Evolutionary conservation across 2,329 filamentous ascomycete genomes (phyloP).

Genomic region (Pseudocercospora vitis): DNA sequence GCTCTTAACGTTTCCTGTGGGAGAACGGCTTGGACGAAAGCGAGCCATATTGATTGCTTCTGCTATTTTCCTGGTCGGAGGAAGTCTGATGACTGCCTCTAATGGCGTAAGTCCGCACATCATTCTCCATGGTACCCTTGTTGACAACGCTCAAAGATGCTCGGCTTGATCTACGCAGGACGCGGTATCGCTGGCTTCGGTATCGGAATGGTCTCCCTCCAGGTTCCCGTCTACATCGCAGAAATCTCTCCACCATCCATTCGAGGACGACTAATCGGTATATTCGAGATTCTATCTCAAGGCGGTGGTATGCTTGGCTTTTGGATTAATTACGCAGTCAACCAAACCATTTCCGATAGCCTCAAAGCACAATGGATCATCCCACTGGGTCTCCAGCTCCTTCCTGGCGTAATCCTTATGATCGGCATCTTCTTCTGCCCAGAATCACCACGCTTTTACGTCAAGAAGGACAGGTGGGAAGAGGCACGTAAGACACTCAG

Average conservation of each 20-base stretch:
- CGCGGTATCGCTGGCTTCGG: conserved; percentile 42
- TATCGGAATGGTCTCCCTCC: conserved; percentile 41
- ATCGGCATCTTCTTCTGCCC: conserved; percentile 41
- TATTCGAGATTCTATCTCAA: conserved; percentile 68
- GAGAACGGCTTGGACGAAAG: conserved; percentile 52
- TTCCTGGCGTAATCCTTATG: conserved; percentile 43
- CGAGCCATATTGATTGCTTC: conserved; percentile 51
- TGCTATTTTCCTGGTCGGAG: conserved; percentile 46
- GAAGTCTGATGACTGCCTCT: conserved; percentile 37
- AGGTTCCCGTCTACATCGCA: conserved; percentile 43
- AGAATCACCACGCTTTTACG: conserved; percentile 37
- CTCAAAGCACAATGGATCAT: conserved; percentile 62
- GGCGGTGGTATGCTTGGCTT: conserved; percentile 55
- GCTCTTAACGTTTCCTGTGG: conserved; percentile 47
- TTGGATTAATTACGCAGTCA: conserved; percentile 46
- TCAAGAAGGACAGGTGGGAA: conserved; percentile 34
- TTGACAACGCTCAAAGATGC: conserved; percentile 27
- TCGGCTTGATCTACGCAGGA: conserved; percentile 41
- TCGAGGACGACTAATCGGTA: conserved; percentile 63
- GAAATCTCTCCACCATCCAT: conserved; percentile 59
- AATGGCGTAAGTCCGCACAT: neutral
- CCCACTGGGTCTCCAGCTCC: conserved; percentile 54
- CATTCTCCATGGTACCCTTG: neutral
- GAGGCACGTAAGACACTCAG: conserved; percentile 45
- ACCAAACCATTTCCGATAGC: conserved; percentile 46